A percentile compares a stretch with the other conserved stretches of the same genome.
These are phyloP conservation scores for Candida xiaguanensis DNA, from an alignment of 805 yeast genomes.

Conservation along the genomic window DNA sequence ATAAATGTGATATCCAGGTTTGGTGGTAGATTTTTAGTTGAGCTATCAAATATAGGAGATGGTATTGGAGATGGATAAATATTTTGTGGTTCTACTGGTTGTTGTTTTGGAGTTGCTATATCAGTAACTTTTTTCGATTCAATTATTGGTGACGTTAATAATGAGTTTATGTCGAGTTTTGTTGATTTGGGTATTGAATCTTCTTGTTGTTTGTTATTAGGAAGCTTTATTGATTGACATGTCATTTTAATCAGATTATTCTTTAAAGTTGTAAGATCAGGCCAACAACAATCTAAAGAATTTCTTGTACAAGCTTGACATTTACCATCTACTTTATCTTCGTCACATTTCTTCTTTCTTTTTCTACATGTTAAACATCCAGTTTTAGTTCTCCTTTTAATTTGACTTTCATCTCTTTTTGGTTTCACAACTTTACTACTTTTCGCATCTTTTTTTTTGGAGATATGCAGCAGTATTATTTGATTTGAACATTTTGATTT, in stretches of 20 bases:
- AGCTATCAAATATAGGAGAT: slow-evolving; percentile 20
- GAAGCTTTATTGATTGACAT: neutral
- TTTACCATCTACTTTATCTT: slow-evolving; percentile 38
- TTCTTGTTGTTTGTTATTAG: neutral
- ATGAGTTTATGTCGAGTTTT: slow-evolving; percentile 11
- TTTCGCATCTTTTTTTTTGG: slow-evolving; percentile 2
- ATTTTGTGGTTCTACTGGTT: slow-evolving; percentile 20
- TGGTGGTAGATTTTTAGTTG: slow-evolving; percentile 13
- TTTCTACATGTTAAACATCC: slow-evolving; percentile 62
- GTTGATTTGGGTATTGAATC: slow-evolving; percentile 16
- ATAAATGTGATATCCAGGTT: slow-evolving; percentile 15
- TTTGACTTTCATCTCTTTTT: slow-evolving; percentile 14
- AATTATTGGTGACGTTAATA: slow-evolving; percentile 10
- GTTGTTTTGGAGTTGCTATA: slow-evolving; percentile 8
- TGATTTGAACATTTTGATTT: slow-evolving; percentile 13
- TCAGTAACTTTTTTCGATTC: neutral
- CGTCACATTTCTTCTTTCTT: slow-evolving; percentile 64
- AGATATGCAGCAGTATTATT: neutral
- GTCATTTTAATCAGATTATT: neutral
- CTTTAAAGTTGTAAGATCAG: slow-evolving; percentile 16
- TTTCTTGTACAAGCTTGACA: slow-evolving; percentile 44
- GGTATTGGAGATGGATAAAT: slow-evolving; percentile 31
- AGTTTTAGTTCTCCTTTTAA: slow-evolving; percentile 39
- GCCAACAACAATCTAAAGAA: slow-evolving; percentile 44
- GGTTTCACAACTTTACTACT: slow-evolving; percentile 12